Conservation (phyloP, 2,329 filamentous ascomycete species). For the Hypoxylon sp. region DNA sequence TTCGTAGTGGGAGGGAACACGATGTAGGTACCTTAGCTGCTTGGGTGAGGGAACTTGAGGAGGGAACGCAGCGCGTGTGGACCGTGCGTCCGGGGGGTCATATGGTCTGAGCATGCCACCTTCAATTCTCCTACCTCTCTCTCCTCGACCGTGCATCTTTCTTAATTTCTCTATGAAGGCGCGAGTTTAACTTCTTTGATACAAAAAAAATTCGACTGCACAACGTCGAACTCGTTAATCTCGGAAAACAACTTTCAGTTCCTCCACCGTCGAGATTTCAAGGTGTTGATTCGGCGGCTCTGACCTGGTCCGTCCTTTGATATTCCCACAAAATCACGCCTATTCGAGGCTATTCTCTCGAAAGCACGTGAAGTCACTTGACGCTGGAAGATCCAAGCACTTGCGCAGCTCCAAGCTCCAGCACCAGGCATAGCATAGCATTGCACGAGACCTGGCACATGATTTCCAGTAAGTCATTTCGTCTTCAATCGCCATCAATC, state of each 20-base stretch:
- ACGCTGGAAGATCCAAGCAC: slow-evolving; percentile 51
- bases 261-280: slow-evolving; percentile 38
- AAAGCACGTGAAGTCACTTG: slow-evolving; percentile 56
- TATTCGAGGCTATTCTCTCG: slow-evolving; percentile 51
- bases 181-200: slow-evolving; percentile 35
- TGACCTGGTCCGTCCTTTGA: slow-evolving; percentile 44
- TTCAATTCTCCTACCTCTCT: slow-evolving; percentile 50
- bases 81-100: slow-evolving; percentile 44
- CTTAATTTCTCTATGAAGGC: slow-evolving; percentile 45
- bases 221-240: slow-evolving; percentile 27
- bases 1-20: slow-evolving; percentile 1
- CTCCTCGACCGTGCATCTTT: slow-evolving; percentile 49
- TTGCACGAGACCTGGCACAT: slow-evolving; percentile 53
- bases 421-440: slow-evolving; percentile 33
- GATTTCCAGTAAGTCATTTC: slow-evolving; percentile 50
- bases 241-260: slow-evolving; percentile 19
- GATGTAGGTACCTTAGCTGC: too few species aligned
- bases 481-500: neutral
- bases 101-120: slow-evolving; percentile 52
- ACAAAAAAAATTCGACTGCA: slow-evolving; percentile 32
- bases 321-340: slow-evolving; percentile 51
- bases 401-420: slow-evolving; percentile 39
- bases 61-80: slow-evolving; percentile 31
- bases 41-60: neutral
- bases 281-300: slow-evolving; percentile 45